Conservation (phyloP, 352 stramenopile species). For the Globisporangium rhizosaccharum region DNA sequence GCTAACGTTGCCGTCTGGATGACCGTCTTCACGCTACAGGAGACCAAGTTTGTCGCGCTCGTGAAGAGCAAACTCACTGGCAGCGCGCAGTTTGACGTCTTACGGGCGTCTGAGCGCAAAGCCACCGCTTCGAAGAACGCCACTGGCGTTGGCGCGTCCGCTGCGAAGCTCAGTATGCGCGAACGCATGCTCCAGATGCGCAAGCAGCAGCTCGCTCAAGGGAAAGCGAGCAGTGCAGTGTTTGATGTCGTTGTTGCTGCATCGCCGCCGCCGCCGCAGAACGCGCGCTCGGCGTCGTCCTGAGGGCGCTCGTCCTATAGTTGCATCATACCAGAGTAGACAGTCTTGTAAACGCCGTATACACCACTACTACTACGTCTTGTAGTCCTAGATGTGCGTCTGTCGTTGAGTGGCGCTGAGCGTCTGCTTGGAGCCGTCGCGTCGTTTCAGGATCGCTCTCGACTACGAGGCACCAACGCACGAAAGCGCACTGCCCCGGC, state of each 20-base stretch:
- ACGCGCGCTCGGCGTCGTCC: neutral
- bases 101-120: constrained; percentile 54
- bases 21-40: constrained; percentile 18
- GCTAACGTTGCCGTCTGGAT: neutral
- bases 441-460: no score
- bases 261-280: neutral
- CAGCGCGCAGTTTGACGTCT: constrained; percentile 44
- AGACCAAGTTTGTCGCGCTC: constrained; percentile 42
- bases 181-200: constrained; percentile 54
- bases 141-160: neutral
- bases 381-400: no score
- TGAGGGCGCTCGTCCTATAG: neutral
- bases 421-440: no score
- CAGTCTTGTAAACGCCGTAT: no score
- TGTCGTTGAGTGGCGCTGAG: no score
- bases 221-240: neutral
- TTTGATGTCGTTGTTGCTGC: constrained; percentile 7
- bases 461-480: no score
- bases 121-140: constrained; percentile 12
- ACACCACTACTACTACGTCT: no score
- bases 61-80: constrained; percentile 54
- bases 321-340: no score
- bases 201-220: constrained; percentile 21
- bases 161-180: constrained; percentile 41
- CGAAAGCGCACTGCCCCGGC: no score